A percentile compares a stretch with the other conserved stretches of the same genome.
Conservation (phyloP, 2,329 filamentous ascomycete species). For the Biscogniauxia marginata region DNA sequence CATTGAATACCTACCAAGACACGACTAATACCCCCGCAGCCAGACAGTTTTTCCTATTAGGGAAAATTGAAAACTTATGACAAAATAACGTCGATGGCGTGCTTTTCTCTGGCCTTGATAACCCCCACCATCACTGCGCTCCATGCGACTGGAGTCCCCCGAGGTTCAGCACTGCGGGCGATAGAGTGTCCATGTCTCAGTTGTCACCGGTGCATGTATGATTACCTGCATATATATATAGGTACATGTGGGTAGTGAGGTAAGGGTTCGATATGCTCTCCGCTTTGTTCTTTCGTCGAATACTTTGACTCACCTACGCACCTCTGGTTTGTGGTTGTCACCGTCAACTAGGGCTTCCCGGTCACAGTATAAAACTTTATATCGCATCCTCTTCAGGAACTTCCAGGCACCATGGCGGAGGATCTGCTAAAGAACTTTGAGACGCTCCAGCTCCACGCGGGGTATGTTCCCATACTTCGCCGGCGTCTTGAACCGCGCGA, state of each 20-base stretch:
- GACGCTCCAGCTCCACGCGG: conserved; percentile 82
- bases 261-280: background rate
- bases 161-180: background rate
- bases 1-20: too few relatives aligned
- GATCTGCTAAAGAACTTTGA: conserved; percentile 66
- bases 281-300: background rate
- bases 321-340: too few relatives aligned
- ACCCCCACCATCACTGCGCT: background rate
- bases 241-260: background rate
- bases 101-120: conserved; percentile 13
- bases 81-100: conserved; percentile 17
- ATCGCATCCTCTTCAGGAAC: conserved; percentile 6
- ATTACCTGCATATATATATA: background rate
- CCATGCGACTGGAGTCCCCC: background rate
- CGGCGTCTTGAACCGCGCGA: background rate
- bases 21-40: background rate
- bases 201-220: background rate
- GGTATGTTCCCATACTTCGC: conserved; percentile 48
- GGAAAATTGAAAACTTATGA: background rate
- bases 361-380: background rate
- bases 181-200: background rate
- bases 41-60: background rate
- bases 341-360: too few relatives aligned
- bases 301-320: background rate
- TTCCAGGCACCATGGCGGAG: conserved; percentile 38